Evolutionary conservation across 1,284 basidiomycete genomes (phyloP).

Genomic region (Austroboletus novae-zelandiae): DNA sequence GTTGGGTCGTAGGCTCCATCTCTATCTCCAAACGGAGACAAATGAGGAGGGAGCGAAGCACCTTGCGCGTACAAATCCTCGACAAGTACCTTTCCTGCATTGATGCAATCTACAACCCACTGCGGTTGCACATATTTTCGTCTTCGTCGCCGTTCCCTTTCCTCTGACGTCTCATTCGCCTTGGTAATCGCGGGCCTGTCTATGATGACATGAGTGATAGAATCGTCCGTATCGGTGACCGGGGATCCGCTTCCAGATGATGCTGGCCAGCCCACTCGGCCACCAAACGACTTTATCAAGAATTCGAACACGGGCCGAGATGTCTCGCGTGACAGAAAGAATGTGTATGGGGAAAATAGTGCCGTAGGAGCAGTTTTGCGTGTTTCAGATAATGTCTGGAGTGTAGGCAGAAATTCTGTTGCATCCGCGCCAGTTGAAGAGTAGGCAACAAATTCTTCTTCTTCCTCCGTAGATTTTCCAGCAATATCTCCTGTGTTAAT

Average conservation of each 20-base stretch:
- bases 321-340: conserved; percentile 95
- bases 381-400: conserved; percentile 68
- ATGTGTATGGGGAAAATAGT: conserved; percentile 86
- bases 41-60: conserved; percentile 86
- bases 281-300: conserved; percentile 89
- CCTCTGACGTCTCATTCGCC: conserved; percentile 52
- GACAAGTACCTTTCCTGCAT: conserved; percentile 80
- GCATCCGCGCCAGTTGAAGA: conserved; percentile 60
- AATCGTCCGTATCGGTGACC: conserved; percentile 67
- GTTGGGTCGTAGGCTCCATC: conserved; percentile 77
- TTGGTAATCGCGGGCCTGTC: conserved; percentile 75
- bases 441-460: conserved; percentile 72
- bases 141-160: conserved; percentile 62
- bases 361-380: conserved; percentile 52
- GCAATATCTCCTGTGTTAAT: conserved; percentile 36
- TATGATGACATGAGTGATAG: conserved; percentile 95
- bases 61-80: conserved; percentile 90
- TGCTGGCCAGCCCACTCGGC: conserved; percentile 85
- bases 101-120: conserved; percentile 97
- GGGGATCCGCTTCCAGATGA: conserved; percentile 85
- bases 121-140: conserved; percentile 96
- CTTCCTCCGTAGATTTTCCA: conserved; percentile 38
- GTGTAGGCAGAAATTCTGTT: conserved; percentile 67
- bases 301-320: conserved; percentile 95
- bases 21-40: conserved; percentile 91